These are phyloP conservation scores for Carnegiea gigantea DNA, from an alignment of 179 eudicot genomes.

Conservation along the genomic window DNA sequence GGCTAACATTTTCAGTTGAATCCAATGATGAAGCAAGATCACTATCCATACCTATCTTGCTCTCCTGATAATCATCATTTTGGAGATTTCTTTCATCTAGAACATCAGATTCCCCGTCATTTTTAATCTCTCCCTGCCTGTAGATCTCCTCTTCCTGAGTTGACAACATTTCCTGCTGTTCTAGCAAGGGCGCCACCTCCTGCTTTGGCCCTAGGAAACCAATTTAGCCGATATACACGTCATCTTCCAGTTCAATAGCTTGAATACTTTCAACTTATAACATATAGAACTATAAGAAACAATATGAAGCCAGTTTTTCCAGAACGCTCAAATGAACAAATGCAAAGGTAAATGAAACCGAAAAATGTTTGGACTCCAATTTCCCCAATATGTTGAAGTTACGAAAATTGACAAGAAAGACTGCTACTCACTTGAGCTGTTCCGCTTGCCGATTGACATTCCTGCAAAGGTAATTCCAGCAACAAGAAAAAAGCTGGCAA, in stretches of 20 bases:
- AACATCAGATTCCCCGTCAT: constrained; percentile 29
- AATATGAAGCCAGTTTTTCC: background rate
- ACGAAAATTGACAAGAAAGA: constrained; percentile 13
- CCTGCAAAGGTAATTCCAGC: constrained; percentile 79
- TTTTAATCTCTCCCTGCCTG: constrained; percentile 18
- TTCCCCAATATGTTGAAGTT: background rate
- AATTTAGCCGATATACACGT: background rate
- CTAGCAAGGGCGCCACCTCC: constrained; percentile 61
- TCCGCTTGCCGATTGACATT: constrained; percentile 58
- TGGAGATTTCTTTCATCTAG: constrained; percentile 38
- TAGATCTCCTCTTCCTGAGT: constrained; percentile 41
- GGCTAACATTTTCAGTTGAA: constrained; percentile 33
- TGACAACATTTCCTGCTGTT: constrained; percentile 56
- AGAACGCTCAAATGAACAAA: constrained; percentile 4
- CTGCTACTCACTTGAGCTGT: constrained; percentile 54
- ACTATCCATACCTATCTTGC: constrained; percentile 34
- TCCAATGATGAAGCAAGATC: constrained; percentile 38
- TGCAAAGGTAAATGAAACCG: background rate
- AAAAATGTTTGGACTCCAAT: background rate
- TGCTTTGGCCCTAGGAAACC: constrained; percentile 46
- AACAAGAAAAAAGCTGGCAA: constrained; percentile 72
- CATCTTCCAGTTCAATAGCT: constrained; percentile 10
- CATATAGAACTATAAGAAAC: constrained; percentile 1
- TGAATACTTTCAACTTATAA: background rate
- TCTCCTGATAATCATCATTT: constrained; percentile 28